Percentiles rank a stretch among this genome's conserved stretches.
These are phyloP conservation scores for cucumber (Cucumis sativus) DNA, from an alignment of 306 rosid genomes.

Conservation along the genomic window Cucumber_9930_V3 NC_026657.2:19380501-19381000, in stretches of 20 bases:
- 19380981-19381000: neutral
- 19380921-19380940: neutral
- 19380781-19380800: constrained; percentile 2
- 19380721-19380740: neutral
- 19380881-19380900: too few species aligned
- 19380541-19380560: too few species aligned
- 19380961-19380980: neutral
- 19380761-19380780: neutral
- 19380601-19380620: neutral
- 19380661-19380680: neutral
- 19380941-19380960: neutral
- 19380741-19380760: neutral
- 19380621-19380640: too few species aligned
- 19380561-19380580: too few species aligned
- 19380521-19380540: too few species aligned
- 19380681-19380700: neutral
- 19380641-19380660: neutral
- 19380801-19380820: neutral
- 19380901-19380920: too few species aligned
- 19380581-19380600: neutral
- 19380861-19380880: neutral
- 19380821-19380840: neutral
- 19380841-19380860: neutral
- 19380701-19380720: neutral
- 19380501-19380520: too few species aligned